Percentiles rank a stretch among this genome's conserved stretches.
These are phyloP conservation scores for Escovopsis weberi DNA, from an alignment of 2,329 filamentous ascomycete species.

Conservation along the genomic window DNA sequence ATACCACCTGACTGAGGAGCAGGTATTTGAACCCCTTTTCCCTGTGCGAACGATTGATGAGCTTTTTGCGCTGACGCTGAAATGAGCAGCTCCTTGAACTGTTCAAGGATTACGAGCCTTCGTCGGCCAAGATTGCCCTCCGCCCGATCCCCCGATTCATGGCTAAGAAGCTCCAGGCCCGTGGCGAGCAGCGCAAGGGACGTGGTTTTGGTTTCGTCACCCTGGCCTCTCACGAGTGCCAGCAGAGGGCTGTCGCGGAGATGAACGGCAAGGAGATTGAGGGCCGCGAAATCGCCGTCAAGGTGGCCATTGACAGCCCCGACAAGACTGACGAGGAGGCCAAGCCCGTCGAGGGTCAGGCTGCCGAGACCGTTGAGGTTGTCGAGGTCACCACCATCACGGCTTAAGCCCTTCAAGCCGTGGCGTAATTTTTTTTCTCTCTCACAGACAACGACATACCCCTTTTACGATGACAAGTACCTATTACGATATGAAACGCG, in stretches of 20 bases:
- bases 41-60: neutral
- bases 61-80: neutral
- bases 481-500: conserved; percentile 25
- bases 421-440: conserved; percentile 7
- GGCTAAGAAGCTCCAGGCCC: conserved; percentile 99
- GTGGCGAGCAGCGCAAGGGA: conserved; percentile 95
- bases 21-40: conserved; percentile 42
- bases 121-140: conserved; percentile 94
- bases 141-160: conserved; percentile 98
- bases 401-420: conserved; percentile 16
- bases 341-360: conserved; percentile 34
- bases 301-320: conserved; percentile 98
- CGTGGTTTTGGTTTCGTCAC: conserved; percentile 98
- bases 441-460: conserved; percentile 12
- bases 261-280: conserved; percentile 99
- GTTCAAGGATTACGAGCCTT: conserved; percentile 81
- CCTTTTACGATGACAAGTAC: conserved; percentile 16
- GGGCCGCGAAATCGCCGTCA: conserved; percentile 97
- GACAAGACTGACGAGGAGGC: conserved; percentile 89
- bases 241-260: conserved; percentile 92
- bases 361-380: conserved; percentile 28
- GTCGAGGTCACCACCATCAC: conserved; percentile 13
- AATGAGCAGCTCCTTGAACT: conserved; percentile 77
- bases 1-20: conserved; percentile 95
- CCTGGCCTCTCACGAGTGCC: conserved; percentile 83